Evolutionary conservation across 352 stramenopile species (phyloP).

Genomic region (Globisporangium acanthophoron): DNA sequence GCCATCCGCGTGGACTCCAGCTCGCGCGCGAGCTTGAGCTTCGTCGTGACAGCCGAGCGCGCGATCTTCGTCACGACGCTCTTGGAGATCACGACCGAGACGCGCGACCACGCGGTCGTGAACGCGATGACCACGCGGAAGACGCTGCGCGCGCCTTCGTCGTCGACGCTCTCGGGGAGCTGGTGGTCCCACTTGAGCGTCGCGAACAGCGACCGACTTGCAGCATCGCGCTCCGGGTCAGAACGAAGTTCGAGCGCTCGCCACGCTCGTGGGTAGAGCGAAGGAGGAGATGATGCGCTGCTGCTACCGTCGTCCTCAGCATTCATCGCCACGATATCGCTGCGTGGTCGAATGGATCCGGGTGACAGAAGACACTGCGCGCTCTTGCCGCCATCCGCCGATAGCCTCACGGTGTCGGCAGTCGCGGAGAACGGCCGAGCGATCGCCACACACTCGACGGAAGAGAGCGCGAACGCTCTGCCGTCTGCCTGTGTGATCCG

Average conservation of each 20-base stretch:
- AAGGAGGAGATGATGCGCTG: too few species aligned
- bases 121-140: conserved; percentile 61
- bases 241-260: conserved; percentile 30
- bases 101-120: conserved; percentile 34
- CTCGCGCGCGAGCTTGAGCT: conserved; percentile 43
- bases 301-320: not conserved
- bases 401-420: conserved; percentile 8
- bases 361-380: conserved; percentile 33
- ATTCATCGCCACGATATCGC: not conserved
- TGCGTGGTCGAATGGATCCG: conserved; percentile 8
- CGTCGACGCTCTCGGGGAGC: conserved; percentile 24
- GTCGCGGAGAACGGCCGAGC: conserved; percentile 19
- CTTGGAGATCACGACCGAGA: conserved; percentile 63
- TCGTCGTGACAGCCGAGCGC: conserved; percentile 26
- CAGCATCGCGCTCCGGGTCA: conserved; percentile 22
- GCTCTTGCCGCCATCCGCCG: conserved; percentile 25
- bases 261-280: conserved; percentile 14
- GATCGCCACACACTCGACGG: conserved; percentile 42
- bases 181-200: conserved; percentile 50
- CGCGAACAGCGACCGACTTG: conserved; percentile 45
- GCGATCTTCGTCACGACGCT: conserved; percentile 66
- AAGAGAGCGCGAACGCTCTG: conserved; percentile 35
- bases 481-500: conserved; percentile 68
- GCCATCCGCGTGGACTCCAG: conserved; percentile 40
- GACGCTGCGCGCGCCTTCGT: conserved; percentile 37